These are phyloP conservation scores for Allium cepa DNA, from an alignment of 106 monocot species.

Conservation along the genomic window DNA sequence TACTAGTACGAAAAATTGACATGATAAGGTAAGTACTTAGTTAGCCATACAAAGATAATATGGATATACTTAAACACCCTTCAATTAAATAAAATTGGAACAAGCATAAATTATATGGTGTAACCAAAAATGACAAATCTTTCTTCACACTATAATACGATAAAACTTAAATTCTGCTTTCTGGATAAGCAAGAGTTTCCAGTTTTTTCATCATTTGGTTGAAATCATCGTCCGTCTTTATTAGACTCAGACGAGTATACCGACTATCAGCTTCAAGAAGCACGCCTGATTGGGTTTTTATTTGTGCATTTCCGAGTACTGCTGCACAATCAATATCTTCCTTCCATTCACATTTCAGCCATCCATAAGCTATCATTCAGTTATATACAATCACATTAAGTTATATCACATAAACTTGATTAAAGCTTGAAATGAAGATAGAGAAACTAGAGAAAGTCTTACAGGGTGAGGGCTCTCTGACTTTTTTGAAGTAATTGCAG, in stretches of 20 bases:
- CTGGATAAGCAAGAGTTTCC: constrained; percentile 14
- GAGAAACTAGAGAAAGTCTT: constrained; percentile 36
- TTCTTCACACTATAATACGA: no score
- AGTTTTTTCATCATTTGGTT: constrained; percentile 18
- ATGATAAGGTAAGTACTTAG: no score
- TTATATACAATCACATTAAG: constrained; percentile 5
- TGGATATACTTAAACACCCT: no score
- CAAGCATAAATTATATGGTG: no score
- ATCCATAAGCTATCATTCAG: constrained; percentile 71
- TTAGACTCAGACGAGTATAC: constrained; percentile 44
- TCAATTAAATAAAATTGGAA: no score
- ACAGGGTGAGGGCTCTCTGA: constrained; percentile 18
- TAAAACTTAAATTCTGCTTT: background rate
- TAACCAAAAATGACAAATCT: no score
- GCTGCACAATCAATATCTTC: constrained; percentile 46
- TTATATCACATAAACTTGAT: background rate
- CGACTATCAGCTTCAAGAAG: constrained; percentile 20
- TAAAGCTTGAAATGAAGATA: background rate
- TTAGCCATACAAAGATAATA: no score
- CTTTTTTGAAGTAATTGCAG: constrained; percentile 38
- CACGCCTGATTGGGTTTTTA: constrained; percentile 31
- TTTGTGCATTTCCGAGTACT: constrained; percentile 30
- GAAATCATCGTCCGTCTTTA: constrained; percentile 11
- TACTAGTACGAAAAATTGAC: no score
- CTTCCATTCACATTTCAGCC: constrained; percentile 26